phyloP scores from a whole-genome alignment of 2,329 filamentous ascomycete genomes.

The Rhynchosporium graminicola region DNA sequence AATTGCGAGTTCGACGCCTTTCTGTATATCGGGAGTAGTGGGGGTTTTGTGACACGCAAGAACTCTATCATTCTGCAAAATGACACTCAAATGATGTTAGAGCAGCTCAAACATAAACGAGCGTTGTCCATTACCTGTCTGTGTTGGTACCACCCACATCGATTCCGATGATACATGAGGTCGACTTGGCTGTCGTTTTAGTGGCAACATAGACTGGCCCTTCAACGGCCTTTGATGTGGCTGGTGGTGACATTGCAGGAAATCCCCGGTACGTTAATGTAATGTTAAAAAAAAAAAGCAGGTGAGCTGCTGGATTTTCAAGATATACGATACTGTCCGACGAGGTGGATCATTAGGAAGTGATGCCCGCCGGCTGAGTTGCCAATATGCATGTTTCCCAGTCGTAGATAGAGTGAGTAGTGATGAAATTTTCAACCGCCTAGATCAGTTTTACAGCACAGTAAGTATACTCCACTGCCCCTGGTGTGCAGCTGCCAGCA shows the following conservation, averaged over 20 bases:
- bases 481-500: too few relatives aligned
- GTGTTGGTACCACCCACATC: slow-evolving; percentile 64
- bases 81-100: slow-evolving; percentile 22
- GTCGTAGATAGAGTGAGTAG: not conserved
- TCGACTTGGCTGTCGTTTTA: slow-evolving; percentile 30
- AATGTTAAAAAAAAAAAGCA: slow-evolving; percentile 1
- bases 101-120: not conserved
- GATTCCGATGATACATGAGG: slow-evolving; percentile 41
- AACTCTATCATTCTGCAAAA: slow-evolving; percentile 34
- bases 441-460: slow-evolving; percentile 21
- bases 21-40: slow-evolving; percentile 53
- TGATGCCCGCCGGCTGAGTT: slow-evolving; percentile 5
- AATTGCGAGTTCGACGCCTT: slow-evolving; percentile 51
- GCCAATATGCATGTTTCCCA: slow-evolving; percentile 11
- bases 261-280: not conserved
- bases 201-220: slow-evolving; percentile 12
- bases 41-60: slow-evolving; percentile 50
- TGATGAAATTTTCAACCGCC: slow-evolving; percentile 23
- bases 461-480: slow-evolving; percentile 6
- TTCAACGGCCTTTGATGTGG: slow-evolving; percentile 14
- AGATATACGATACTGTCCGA: slow-evolving; percentile 12
- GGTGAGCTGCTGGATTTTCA: not conserved
- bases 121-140: slow-evolving; percentile 36
- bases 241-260: slow-evolving; percentile 20
- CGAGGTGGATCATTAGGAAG: slow-evolving; percentile 18